Base-by-base conservation (phyloP, 2,329 filamentous ascomycete species). In the Pseudopithomyces chartarum region DNA sequence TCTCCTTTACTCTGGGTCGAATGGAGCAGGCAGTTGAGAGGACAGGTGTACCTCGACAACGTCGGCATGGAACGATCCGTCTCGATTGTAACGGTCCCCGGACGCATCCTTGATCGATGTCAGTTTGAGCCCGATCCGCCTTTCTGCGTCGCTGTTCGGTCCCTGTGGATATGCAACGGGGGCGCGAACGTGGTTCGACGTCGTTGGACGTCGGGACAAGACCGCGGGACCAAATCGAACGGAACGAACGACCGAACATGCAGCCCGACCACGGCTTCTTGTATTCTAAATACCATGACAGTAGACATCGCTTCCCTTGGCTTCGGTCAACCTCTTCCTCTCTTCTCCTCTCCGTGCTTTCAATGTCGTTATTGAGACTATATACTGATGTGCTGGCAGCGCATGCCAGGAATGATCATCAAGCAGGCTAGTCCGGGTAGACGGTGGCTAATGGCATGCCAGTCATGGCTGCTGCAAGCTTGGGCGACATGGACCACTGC, bases 361-460 rank as follows among this genome's bases (percentile, higher is more conserved):
- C 47, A 11, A 17, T 23, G 17, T 39, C 38, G 33, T 51, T 20
- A 47, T 32, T 32, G 15, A 33, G 7, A n/a, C 23, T 12, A 12
- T 8, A 29, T 51, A 63, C 65, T 69, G 57, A 69, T 57, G 0
- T 48, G 22, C 51, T 63, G 64, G 64, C 61, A 29, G 69, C 67
- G 69, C 60, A 67, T 68, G 65, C 55, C 62, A 70, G 68, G 55
- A 33, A 23, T 45, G 33, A 29, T 29, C 26, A 29, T 29, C 26
- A 29, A 29, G 26, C 26, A 29, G 8, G 26, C n/a, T n/a, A n/a
- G n/a, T n/a, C n/a, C n/a, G n/a, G n/a, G n/a, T n/a, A n/a, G n/a
- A n/a, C n/a, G n/a, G n/a, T 13, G 38, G 46, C 47, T 54, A 40
- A 10, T 23, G 45, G 32, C 33, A 34, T 34, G 47, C 19, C 10